These are phyloP conservation scores for Dothideomycetes sp. DNA, from an alignment of 2,329 filamentous ascomycete species.

Conservation along the genomic window DNA sequence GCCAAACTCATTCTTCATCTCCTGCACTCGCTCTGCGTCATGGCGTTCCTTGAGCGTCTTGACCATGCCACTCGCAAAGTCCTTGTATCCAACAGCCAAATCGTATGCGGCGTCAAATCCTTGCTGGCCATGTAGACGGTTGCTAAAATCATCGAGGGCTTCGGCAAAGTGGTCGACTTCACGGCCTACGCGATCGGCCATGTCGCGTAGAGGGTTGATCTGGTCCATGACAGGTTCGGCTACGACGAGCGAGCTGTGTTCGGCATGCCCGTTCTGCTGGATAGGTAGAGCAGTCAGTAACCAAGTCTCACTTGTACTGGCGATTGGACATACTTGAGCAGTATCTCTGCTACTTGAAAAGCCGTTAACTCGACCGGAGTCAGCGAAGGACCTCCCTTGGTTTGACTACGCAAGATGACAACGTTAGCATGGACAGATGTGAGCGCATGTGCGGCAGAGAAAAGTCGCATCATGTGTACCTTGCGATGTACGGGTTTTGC, in stretches of 20 bases:
- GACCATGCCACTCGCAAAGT: constrained; percentile 44
- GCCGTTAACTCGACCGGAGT: not conserved
- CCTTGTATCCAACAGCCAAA: constrained; percentile 41
- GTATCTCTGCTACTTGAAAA: not conserved
- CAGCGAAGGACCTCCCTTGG: constrained; percentile 1
- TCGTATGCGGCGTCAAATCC: constrained; percentile 56
- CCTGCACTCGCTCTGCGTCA: constrained; percentile 28
- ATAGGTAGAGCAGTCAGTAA: constrained; percentile 13
- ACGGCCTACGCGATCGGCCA: constrained; percentile 60
- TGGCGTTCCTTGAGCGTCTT: constrained; percentile 36
- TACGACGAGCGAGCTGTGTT: constrained; percentile 15
- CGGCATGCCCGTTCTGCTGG: constrained; percentile 1
- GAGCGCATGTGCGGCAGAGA: too few species aligned
- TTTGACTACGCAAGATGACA: not conserved
- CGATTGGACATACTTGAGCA: not conserved
- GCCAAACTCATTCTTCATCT: constrained; percentile 23
- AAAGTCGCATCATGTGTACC: not conserved
- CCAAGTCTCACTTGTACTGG: not conserved
- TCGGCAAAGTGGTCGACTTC: constrained; percentile 85
- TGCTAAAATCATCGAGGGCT: constrained; percentile 65
- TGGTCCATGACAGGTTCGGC: constrained; percentile 41
- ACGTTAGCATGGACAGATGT: not conserved
- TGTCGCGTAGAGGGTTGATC: constrained; percentile 52
- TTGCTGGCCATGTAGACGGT: constrained; percentile 38
- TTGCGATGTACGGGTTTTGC: constrained; percentile 13